Evolutionary conservation across 768 basidiomycete species (phyloP).

Genomic region (Tricholoma saponaceum): DNA sequence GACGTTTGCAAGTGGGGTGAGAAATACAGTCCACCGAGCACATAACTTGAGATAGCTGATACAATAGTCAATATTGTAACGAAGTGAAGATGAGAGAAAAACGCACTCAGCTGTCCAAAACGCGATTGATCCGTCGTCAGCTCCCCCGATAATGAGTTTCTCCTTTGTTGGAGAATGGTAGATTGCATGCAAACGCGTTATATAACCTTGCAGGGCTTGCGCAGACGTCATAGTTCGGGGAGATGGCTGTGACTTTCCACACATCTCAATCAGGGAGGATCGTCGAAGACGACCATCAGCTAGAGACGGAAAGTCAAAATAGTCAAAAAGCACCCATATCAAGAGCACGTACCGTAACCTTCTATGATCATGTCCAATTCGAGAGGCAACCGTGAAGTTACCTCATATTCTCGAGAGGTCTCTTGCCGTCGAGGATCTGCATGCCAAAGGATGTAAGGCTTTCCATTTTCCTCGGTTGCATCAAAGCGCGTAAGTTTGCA

Average conservation of each 20-base stretch:
- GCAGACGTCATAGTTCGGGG: slow-evolving; percentile 39
- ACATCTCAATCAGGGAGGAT: slow-evolving; percentile 39
- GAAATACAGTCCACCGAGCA: slow-evolving; percentile 73
- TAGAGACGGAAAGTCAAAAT: slow-evolving; percentile 16
- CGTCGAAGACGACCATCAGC: slow-evolving; percentile 52
- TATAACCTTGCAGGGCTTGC: slow-evolving; percentile 38
- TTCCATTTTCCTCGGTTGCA: not conserved
- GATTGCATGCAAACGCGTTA: slow-evolving; percentile 51
- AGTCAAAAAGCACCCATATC: not conserved
- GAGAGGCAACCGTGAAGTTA: slow-evolving; percentile 48
- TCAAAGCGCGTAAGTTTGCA: slow-evolving; percentile 7
- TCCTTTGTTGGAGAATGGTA: slow-evolving; percentile 59
- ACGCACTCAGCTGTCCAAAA: slow-evolving; percentile 68
- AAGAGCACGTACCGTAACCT: slow-evolving; percentile 52
- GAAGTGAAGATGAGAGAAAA: not conserved
- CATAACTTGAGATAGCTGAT: slow-evolving; percentile 59
- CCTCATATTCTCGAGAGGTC: slow-evolving; percentile 4
- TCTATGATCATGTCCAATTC: slow-evolving; percentile 55
- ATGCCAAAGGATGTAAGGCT: slow-evolving; percentile 24
- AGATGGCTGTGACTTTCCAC: slow-evolving; percentile 16
- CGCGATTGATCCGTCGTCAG: slow-evolving; percentile 73
- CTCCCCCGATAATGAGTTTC: slow-evolving; percentile 66
- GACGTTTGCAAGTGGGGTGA: slow-evolving; percentile 55
- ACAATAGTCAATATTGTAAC: not conserved
- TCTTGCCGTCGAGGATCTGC: slow-evolving; percentile 5